Evolutionary conservation across 331 rosid species (phyloP), one percentile per base, ranked within the genome.

Genomic region (Spiraea crenata): DNA sequence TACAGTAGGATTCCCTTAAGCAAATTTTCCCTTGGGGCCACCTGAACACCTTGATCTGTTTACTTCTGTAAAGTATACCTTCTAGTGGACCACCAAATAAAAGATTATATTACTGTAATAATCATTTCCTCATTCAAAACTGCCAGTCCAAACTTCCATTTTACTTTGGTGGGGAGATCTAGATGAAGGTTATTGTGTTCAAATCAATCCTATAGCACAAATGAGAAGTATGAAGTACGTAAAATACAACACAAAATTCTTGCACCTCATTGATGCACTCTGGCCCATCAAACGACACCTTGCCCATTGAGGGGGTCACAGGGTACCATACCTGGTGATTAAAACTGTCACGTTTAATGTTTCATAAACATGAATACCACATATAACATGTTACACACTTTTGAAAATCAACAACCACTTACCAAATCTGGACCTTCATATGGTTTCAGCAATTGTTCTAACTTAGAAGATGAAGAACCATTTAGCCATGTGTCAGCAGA

Each of bases 241-340:
- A 19, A 72, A 72, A 66, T 44, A 61, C 52, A 17, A 59, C 40
- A 65, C 40, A 48, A 42, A 74, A 52, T 37, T 46, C 42, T 16
- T 78, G 41, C 69, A 93, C 97, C 99, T 93, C 90, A 74, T 83
- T 79, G 73, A 87, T 82, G 82, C 99, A 91, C 73, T 91, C 95
- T 31, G 89, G 96, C 17, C 91, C 99, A 69, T 89, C 86, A 82
- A 87, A 89, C 59, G 99, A 85, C 10, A 88, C 41, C 81, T 93
- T 90, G n/a, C 95, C 95, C 96, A 93, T 86, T 51, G 86, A 86
- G 66, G 91, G 77, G 50, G 95, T 86, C 54, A 91, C 97, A 8
- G 99, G 99, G 72, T 91, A 82, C 99, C 97, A 87, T 4, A 70
- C 91, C 97, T 93, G 69, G 40, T 65, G 63, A 84, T 70, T 13